Percentiles rank a stretch among this genome's conserved stretches.
phyloP scores from a whole-genome alignment of 768 basidiomycete species.

The Psilocybe azurescens region DNA sequence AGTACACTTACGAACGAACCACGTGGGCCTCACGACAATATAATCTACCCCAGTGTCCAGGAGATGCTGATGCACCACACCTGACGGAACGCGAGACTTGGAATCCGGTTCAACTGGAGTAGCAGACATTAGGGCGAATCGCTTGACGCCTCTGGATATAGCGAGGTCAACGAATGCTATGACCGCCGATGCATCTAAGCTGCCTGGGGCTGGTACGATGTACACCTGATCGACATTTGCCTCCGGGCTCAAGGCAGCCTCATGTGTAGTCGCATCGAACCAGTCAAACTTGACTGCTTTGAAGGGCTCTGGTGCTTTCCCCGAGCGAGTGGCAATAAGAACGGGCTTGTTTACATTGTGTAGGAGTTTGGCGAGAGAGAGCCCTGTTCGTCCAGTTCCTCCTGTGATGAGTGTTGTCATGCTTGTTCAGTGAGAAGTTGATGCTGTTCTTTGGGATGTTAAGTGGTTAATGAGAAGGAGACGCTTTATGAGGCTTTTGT shows the following conservation, averaged over 20 bases:
- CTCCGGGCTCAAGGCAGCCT: constrained; percentile 29
- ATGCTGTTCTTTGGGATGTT: background rate
- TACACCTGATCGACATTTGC: constrained; percentile 22
- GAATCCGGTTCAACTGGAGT: constrained; percentile 12
- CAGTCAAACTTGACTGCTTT: constrained; percentile 31
- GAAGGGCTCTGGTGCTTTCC: constrained; percentile 28
- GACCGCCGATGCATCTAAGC: constrained; percentile 18
- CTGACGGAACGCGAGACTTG: background rate
- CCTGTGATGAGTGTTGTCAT: constrained; percentile 40
- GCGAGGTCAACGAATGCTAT: constrained; percentile 35
- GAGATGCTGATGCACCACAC: background rate
- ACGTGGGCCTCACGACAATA: background rate
- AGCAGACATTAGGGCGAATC: constrained; percentile 34
- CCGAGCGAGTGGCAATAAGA: constrained; percentile 30
- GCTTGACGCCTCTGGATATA: constrained; percentile 31
- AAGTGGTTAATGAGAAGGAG: too few relatives aligned
- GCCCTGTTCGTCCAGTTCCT: constrained; percentile 35
- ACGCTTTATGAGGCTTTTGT: too few relatives aligned
- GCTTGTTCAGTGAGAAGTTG: background rate
- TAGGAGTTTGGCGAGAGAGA: constrained; percentile 29
- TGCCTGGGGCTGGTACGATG: constrained; percentile 20
- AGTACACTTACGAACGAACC: background rate
- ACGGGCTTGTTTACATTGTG: constrained; percentile 23
- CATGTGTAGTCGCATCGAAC: constrained; percentile 30
- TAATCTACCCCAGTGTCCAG: background rate